A percentile compares a stretch with the other conserved stretches of the same genome.
Evolutionary conservation across 768 basidiomycete species (phyloP).

Genomic region (Sporobolomyces pararoseus): DNA sequence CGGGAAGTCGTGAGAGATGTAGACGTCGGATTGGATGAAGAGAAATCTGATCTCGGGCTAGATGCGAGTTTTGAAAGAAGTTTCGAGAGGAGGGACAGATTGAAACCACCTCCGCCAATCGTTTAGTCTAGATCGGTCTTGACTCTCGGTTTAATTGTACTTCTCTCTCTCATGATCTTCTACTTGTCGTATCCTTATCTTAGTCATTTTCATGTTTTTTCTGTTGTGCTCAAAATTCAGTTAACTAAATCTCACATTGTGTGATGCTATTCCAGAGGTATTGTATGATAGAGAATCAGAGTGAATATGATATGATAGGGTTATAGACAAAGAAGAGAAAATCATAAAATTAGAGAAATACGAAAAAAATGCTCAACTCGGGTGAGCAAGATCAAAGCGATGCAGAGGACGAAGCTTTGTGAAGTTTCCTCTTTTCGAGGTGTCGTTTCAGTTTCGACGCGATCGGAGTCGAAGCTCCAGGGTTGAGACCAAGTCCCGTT

Average conservation of each 20-base stretch:
- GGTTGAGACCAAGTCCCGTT: not conserved
- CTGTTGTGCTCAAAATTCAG: no score
- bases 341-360: not conserved
- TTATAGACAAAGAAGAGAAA: no score
- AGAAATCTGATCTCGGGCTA: not conserved
- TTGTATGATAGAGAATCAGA: no score
- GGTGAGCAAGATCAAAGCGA: not conserved
- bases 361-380: not conserved
- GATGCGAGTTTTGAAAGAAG: not conserved
- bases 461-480: not conserved
- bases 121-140: no score
- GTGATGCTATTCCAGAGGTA: no score
- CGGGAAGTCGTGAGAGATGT: conserved; percentile 7
- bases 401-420: not conserved
- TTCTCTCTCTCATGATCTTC: no score
- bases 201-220: no score
- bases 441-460: conserved; percentile 10
- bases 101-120: not conserved
- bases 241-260: no score
- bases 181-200: no score
- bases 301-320: no score
- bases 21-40: no score
- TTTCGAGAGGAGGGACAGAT: not conserved
- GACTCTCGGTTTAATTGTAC: no score
- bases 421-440: conserved; percentile 3